A percentile compares a stretch with the other conserved stretches of the same genome.
These are phyloP conservation scores for Sclerotinia glacialis DNA, from an alignment of 2,329 filamentous ascomycete species.

Conservation along the genomic window DNA sequence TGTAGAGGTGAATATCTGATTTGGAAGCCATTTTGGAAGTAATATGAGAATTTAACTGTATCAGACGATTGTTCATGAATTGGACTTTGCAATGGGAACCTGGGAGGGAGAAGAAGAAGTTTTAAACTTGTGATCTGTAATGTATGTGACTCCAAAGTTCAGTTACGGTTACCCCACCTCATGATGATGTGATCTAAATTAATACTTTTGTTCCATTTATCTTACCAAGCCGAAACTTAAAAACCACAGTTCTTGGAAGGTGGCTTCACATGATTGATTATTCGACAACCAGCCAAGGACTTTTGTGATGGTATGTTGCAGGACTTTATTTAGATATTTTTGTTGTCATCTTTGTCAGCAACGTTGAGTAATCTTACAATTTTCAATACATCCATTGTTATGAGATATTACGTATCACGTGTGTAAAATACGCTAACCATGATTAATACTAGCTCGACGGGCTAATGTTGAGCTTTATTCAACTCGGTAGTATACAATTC, in stretches of 20 bases:
- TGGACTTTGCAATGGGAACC: not conserved
- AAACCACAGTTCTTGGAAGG: not conserved
- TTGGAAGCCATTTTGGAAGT: constrained; percentile 44
- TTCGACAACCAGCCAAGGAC: too few relatives aligned
- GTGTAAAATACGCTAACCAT: accelerated
- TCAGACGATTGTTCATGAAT: constrained; percentile 31
- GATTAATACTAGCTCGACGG: not conserved
- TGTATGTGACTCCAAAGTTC: not conserved
- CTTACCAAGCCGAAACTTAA: not conserved
- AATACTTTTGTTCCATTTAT: not conserved
- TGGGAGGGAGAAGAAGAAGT: not conserved
- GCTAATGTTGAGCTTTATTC: not conserved
- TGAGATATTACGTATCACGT: not conserved
- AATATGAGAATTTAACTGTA: constrained; percentile 26
- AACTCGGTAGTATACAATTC: constrained; percentile 7
- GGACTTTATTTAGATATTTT: not conserved
- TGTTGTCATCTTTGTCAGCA: not conserved
- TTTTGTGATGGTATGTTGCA: too few relatives aligned
- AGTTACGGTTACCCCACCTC: not conserved
- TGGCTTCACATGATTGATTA: not conserved
- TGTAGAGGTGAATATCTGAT: constrained; percentile 46
- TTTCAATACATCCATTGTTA: not conserved
- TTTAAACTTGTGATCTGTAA: constrained; percentile 14
- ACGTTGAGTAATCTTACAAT: not conserved
- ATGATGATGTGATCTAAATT: constrained; percentile 3